Evolutionary conservation across 2,329 filamentous ascomycete species (phyloP), one percentile per base, ranked within the genome.

Genomic region (Cytospora piceae): DNA sequence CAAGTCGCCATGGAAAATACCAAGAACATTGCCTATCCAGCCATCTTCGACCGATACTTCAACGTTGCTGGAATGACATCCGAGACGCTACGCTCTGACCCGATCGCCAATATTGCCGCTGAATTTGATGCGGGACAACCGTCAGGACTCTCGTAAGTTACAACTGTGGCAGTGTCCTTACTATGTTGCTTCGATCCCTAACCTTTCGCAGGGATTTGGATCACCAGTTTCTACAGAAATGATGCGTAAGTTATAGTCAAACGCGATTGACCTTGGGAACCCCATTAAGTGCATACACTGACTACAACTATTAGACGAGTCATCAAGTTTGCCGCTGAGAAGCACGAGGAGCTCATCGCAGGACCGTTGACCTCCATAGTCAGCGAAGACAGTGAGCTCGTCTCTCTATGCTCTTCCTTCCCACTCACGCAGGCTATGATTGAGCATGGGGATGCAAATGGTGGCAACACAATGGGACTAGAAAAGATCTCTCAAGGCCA

Each of bases 1-100:
- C 74, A 75, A 49, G 70, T 71, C 0, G 75, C 73, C 2, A 64
- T 77, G 15, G 73, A 76, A 37, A 78, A 77, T 67, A 74, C 73
- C 2, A 63, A 71, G 14, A 73, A 68, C 0, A 58, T 65, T 7
- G 72, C 71, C 31, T 71, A 72, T 73, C 24, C 74, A 71, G 51
- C 77, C 78, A 8, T 63, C 71, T 34, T 71, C 69, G 32, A 70
- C 34, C 65, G 73, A n/a, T 84, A 83, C 64, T 71, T 79, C 17
- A 79, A 83, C 56, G 67, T 73, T 1, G 62, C 68, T 1, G 70
- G 68, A 52, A 52, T 70, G 22, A 67, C 64, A 29, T 69, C 69
- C n/a, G 72, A 77, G 46, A 72, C 58, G 32, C 24, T 63, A 46
- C 58, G 64, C 15, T 42, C 42, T 20, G 58, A 32, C 34, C 39